Conservation (phyloP, 305 asterid genomes). For the Petunia hybrid region DNA sequence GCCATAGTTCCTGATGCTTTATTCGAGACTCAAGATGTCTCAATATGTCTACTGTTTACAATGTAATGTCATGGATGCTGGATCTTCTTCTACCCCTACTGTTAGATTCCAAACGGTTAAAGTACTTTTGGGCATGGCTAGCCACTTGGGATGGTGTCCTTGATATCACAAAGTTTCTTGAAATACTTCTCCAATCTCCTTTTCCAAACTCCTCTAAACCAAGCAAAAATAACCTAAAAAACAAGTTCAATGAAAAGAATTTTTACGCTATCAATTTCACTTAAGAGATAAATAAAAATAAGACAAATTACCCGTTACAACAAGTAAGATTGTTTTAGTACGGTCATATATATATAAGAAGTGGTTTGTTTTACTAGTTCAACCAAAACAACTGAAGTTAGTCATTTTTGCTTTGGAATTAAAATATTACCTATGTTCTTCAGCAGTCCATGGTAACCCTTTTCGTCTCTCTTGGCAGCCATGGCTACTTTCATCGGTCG, state of each 20-base stretch:
- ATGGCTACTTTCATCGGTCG: slow-evolving; percentile 27
- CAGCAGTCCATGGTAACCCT: slow-evolving; percentile 54
- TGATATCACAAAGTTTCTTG: slow-evolving; percentile 46
- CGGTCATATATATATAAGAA: too few species aligned
- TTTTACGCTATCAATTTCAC: too few species aligned
- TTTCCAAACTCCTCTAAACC: slow-evolving; percentile 49
- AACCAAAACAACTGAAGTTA: too few species aligned
- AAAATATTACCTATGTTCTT: slow-evolving; percentile 47
- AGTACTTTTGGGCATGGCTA: slow-evolving; percentile 52
- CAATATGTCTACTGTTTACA: slow-evolving; percentile 40
- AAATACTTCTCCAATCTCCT: slow-evolving; percentile 55
- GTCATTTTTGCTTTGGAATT: too few species aligned
- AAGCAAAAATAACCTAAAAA: slow-evolving; percentile 45
- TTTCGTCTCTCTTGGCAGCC: slow-evolving; percentile 43
- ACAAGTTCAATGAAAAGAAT: too few species aligned
- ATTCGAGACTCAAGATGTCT: too few species aligned
- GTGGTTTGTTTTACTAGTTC: too few species aligned
- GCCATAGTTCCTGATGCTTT: too few species aligned
- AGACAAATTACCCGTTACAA: too few species aligned
- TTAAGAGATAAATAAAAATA: too few species aligned
- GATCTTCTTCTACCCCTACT: slow-evolving; percentile 48
- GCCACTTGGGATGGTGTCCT: slow-evolving; percentile 54
- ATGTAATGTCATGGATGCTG: slow-evolving; percentile 52
- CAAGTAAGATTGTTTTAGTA: too few species aligned
- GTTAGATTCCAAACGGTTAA: slow-evolving; percentile 47